Base-by-base conservation (phyloP, 345 rosid genomes). In the Psidium friedrichsthalianum region DNA sequence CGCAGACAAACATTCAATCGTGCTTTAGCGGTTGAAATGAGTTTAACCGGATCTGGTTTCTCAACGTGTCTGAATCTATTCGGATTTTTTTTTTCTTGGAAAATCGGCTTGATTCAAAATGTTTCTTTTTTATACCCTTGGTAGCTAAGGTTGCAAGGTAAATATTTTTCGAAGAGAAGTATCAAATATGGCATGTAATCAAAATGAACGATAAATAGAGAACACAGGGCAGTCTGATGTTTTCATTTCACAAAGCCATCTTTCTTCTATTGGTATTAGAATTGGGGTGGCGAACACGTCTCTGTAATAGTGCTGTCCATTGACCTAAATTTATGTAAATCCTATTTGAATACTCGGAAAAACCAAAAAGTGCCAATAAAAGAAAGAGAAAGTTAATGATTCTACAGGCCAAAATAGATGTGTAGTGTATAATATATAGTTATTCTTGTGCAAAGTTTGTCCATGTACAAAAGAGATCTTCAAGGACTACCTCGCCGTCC, bases 41-140 rank as follows among this genome's bases (percentile, higher is more conserved):
- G 14, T 24, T 56, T 24, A 6, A 4, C 3, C 6, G 10, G 24
- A n/a, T 0, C 6, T 1, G 14, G 14, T 22, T 9, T 56, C 61
- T 56, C 9, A 0, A n/a, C 14, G 25, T 12, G 12, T 56, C 59
- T 0, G 0, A 56, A n/a, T 22, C 27, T 0, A 25, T 0, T 56
- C 13, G 11, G 59, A 56, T 24, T 56, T 56, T 56, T 42, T 42
- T 42, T 42, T 42, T 42, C 5, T 42, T 42, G 44, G 44, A 3
- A 6, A 5, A 42, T 42, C 44, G 44, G 44, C 44, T 42, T 42
- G 44, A 56, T 56, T 4, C 14, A 3, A 56, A 56, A 13, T 25
- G 61, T 57, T 57, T 0, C 61, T 57, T 11, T 24, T 57, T 10
- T 3, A 25, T 0, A 10, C 0, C 29, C n/a, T 57, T 25, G 4